Evolutionary conservation across 208 protist species (phyloP), one percentile per base, ranked within the genome.

Genomic region (Trypanosoma rangeli): DNA sequence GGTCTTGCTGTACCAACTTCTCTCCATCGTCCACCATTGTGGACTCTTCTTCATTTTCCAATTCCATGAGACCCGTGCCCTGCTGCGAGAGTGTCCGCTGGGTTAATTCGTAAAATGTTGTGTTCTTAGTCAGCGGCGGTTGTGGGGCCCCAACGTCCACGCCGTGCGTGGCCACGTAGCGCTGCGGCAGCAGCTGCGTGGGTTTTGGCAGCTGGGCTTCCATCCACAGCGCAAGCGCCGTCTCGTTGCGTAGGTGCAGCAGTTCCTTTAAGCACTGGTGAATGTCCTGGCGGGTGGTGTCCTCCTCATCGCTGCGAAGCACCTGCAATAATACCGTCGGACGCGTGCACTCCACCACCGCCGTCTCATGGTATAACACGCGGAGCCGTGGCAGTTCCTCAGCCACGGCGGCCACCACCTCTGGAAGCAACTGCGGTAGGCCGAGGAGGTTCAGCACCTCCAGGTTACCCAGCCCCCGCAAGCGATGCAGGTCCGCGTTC

Each of bases 181-280:
- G 56, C 20, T 35, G 42, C 7, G 70, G 70, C 20, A 72, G 46
- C 42, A 75, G 55, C 22, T 26, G 37, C 1, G 39, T 37, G 7
- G 75, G 61, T 61, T 65, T 70, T 18, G 75, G 75, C 5, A 80
- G 64, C 44, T 68, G 65, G n/a, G 60, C 67, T 56, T 80, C 75
- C 75, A 80, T 80, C 75, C 75, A 80, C 0, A 80, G 58, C 33
- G 66, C 52, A 4, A 80, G 75, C 33, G 68, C 54, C 2, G 75
- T 71, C 31, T 68, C 65, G 62, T 80, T 54, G 64, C 75, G 69
- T 15, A 80, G 63, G 28, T 74, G 75, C 33, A 80, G 46, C 18
- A 80, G 48, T 37, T 80, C 68, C 29, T 61, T 35, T 5, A 46
- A 50, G 37, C 70, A 74, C 5, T 73, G 13, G 5, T 63, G 28